Evolutionary conservation across 345 rosid species (phyloP).

Genomic region (Capsella bursapastoris): DNA sequence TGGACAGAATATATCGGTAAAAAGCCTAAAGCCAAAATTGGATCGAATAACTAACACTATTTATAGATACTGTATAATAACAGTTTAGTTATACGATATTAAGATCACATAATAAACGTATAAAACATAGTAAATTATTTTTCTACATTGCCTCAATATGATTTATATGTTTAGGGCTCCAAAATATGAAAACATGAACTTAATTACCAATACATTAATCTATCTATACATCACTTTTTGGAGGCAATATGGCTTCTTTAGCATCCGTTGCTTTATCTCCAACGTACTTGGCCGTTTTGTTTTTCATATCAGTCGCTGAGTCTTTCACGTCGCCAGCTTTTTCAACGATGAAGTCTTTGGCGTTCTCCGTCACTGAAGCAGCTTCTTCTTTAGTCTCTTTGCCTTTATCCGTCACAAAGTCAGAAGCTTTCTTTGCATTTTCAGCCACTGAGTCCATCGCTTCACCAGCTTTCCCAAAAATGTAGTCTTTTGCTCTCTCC

Average conservation of each 20-base stretch:
- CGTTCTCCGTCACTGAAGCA: conserved; percentile 25
- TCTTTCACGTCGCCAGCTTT: conserved; percentile 33
- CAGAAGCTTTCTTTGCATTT: conserved; percentile 34
- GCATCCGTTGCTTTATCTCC: conserved; percentile 37
- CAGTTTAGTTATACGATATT: too few species aligned
- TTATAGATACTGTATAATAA: too few species aligned
- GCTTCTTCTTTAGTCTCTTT: conserved; percentile 36
- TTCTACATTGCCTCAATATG: too few species aligned
- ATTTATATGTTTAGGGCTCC: too few species aligned
- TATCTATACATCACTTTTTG: conserved; percentile 7
- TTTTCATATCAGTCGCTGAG: conserved; percentile 13
- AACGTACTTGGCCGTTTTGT: conserved; percentile 28
- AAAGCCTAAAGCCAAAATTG: too few species aligned
- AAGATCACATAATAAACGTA: too few species aligned
- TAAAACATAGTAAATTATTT: too few species aligned
- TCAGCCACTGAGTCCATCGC: conserved; percentile 36
- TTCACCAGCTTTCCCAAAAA: conserved; percentile 38
- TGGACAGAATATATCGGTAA: too few species aligned
- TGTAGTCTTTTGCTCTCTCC: conserved; percentile 37
- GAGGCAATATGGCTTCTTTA: conserved; percentile 37
- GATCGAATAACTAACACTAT: too few species aligned
- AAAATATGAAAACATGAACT: too few species aligned
- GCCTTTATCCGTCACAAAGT: conserved; percentile 34
- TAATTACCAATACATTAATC: neutral
- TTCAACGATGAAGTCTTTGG: conserved; percentile 34